Base-by-base conservation (phyloP, 2,329 filamentous ascomycete genomes). In the Rosellinia necatrix region DNA sequence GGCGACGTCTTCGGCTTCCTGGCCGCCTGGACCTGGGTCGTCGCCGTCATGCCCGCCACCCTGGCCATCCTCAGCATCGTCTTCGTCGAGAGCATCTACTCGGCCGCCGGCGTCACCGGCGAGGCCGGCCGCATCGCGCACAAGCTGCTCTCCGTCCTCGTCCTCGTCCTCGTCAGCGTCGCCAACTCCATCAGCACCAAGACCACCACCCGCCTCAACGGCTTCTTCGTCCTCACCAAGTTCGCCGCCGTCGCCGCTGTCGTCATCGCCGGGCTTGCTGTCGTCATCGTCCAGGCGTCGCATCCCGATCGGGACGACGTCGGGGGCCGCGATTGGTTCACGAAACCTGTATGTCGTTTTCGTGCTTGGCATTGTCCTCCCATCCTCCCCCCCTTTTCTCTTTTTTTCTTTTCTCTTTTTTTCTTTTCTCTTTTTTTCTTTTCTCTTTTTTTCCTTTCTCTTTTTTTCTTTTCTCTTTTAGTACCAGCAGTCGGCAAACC, bases 21-120 rank as follows among this genome's bases (percentile, higher is more conserved):
- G 4, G 82, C 83, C 5, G 83, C 83, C 0, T 88, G 84, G 84
- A 83, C 84, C 0, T 87, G 84, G 81, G 80, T 87, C 50, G 77
- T 87, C 5, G 82, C 81, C 17, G 80, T 86, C 21, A 87, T 86
- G 78, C 85, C 85, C 0, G 83, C 83, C 0, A 85, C 84, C 0
- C 76, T 86, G 56, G 84, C 84, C 8, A 87, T 87, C 42, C 76
- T 87, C 24, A 81, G 80, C 64, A 86, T 87, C 59, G 83, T 87
- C 21, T 87, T 87, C 60, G 78, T 86, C 53, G 78, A 84, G 66
- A 85, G 78, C 60, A 78, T 85, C 22, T 84, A 79, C 74, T 78
- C 83, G 2, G 78, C 80, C 1, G 69, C 72, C 0, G 79, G 78
- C 2, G 70, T 79, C 1, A 78, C 77, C 0, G 73, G 78, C 58